Evolutionary conservation across 2,329 filamentous ascomycete species (phyloP), one percentile per base, ranked within the genome.

Genomic region (Rhynchosporium graminicola): DNA sequence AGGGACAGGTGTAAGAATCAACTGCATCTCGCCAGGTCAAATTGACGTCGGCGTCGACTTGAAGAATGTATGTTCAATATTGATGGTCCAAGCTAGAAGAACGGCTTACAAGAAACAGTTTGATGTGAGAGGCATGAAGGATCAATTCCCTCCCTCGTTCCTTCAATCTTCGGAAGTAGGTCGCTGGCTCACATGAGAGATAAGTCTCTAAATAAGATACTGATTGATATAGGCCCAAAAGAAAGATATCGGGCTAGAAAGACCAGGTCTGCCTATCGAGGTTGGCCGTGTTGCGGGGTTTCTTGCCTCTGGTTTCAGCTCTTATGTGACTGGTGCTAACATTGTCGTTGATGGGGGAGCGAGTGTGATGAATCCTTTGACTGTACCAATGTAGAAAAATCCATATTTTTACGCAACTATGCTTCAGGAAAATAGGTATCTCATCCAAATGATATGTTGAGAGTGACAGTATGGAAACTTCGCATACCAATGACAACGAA

Each of bases 321-420:
- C 80, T 61, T 87, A 87, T 73, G 79, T 87, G 48, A 87, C 82
- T 0, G 85, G 85, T 1, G 78, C 82, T 2, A 87, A 87, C 70
- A 73, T 87, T 68, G 80, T 86, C 13, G 84, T 87, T 13, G 85
- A 87, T 75, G 85, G 84, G 3, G 85, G 85, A 7, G 81, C 82
- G 26, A 69, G 74, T 62, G 74, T 75, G 9, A 77, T 79, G 76
- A 77, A 76, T 64, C 77, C 76, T 15, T 69, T 78, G 63, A 76
- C 74, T n/a, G 73, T 77, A 36, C 76, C 76, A 15, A 75, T 77
- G 62, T 77, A 66, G 46, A 15, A 3, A 20, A 20, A 20, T 20
- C 8, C 5, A 1, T 29, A 29, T 54, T 1, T 7, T 13, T 28
- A 29, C 1, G 15, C 15, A 54, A 4, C 8, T 7, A 54, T 28